Base-by-base conservation (phyloP, 2,329 filamentous ascomycete species). In the Hypocreales sp. region DNA sequence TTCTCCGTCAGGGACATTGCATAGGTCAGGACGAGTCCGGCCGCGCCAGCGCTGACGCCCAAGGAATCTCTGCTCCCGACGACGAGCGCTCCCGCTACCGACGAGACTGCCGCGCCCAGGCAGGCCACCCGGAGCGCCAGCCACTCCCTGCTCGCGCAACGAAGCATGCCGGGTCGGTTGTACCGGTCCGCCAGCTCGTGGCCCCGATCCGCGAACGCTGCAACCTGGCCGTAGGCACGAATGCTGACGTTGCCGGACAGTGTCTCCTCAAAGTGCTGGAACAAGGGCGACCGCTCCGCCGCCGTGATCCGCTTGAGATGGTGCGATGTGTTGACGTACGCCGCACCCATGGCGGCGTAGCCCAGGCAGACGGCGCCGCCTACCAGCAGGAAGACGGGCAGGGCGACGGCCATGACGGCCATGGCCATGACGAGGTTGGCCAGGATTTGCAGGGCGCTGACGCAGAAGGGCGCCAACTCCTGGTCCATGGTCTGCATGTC, bases 401-500 rank as follows among this genome's bases (percentile, higher is more conserved):
- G 6, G 5, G 26, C n/a, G 16, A 20, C 13, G 5, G 25, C 20
- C 5, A 30, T 20, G 12, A 30, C 5, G 2, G 10, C n/a, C 5
- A 16, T 15, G 8, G 9, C 13, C 20, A 24, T 21, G n/a, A 20
- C n/a, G 7, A 30, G 16, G 9, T 17, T 15, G 6, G 16, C 10
- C 2, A 23, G 5, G 8, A 23, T 5, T 4, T 30, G 15, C 8
- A 30, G 10, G 7, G 24, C 13, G 16, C 20, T 22, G 16, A 16
- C 8, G n/a, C 15, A 22, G 5, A 18, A 13, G 8, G 17, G 15
- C 6, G 24, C 24, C 15, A 27, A 12, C 7, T 30, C 24, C 13
- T 18, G 28, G 20, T 30, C 28, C 14, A 27, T 10, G 10, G 13
- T 12, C 8, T 27, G 12, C 15, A 29, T 28, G 21, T 36, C 31